phyloP scores from a whole-genome alignment of 2,329 filamentous ascomycete species.

The Ceratocystis variospora region DNA sequence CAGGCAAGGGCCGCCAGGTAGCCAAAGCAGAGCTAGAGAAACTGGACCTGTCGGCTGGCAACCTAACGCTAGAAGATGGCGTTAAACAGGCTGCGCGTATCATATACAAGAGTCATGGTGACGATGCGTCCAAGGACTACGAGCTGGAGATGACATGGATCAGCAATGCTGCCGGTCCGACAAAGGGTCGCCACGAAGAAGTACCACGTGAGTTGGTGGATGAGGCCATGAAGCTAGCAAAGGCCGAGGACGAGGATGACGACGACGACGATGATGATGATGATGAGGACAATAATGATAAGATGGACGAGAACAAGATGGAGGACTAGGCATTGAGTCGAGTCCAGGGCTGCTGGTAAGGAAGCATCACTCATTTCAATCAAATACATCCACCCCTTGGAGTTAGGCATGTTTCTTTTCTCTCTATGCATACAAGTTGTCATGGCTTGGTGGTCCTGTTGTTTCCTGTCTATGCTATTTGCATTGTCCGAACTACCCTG shows the following conservation, averaged over 20 bases:
- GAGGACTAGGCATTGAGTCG: conserved; percentile 48
- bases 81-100: conserved; percentile 95
- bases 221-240: conserved; percentile 85
- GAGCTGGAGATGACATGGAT: conserved; percentile 99
- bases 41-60: conserved; percentile 68
- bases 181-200: conserved; percentile 82
- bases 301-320: conserved; percentile 66
- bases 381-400: not conserved
- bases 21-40: conserved; percentile 98
- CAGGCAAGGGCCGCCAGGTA: conserved; percentile 89
- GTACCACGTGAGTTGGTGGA: conserved; percentile 82
- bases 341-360: not conserved
- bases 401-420: not conserved
- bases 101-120: conserved; percentile 94
- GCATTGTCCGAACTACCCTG: too few species aligned
- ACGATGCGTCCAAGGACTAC: conserved; percentile 99
- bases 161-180: conserved; percentile 69
- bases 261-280: conserved; percentile 39
- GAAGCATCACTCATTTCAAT: conserved; percentile 6
- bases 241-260: conserved; percentile 65
- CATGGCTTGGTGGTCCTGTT: not conserved
- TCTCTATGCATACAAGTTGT: not conserved
- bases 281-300: conserved; percentile 40
- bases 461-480: not conserved
- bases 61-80: conserved; percentile 66